Percentiles rank a stretch among this genome's conserved stretches.
Evolutionary conservation across 2,329 filamentous ascomycete species (phyloP).

Genomic region (Pyrenophora graminea): DNA sequence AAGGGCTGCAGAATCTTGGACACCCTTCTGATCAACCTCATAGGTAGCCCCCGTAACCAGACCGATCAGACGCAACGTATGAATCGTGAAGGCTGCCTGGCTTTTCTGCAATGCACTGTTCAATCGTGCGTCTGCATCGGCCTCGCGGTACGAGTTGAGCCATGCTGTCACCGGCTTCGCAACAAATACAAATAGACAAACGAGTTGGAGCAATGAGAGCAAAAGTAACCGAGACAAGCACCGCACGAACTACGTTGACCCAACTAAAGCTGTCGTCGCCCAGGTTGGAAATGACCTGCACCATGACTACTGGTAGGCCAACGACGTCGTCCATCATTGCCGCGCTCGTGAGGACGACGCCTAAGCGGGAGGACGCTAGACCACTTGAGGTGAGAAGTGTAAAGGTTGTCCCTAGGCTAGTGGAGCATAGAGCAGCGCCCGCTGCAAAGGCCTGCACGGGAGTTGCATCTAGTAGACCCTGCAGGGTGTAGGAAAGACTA

Average conservation of each 20-base stretch:
- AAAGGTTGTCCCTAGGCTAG: slow-evolving; percentile 73
- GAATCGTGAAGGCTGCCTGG: slow-evolving; percentile 51
- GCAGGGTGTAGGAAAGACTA: slow-evolving; percentile 66
- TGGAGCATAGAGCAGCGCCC: slow-evolving; percentile 74
- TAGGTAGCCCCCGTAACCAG: slow-evolving; percentile 59
- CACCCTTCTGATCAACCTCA: slow-evolving; percentile 20
- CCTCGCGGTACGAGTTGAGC: slow-evolving; percentile 41
- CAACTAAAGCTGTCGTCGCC: slow-evolving; percentile 50
- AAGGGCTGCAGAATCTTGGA: slow-evolving; percentile 67
- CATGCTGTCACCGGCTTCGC: slow-evolving; percentile 49
- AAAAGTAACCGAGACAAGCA: slow-evolving; percentile 60
- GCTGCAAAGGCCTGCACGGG: slow-evolving; percentile 70
- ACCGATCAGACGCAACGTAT: slow-evolving; percentile 57
- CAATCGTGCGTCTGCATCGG: slow-evolving; percentile 22
- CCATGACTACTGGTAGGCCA: slow-evolving; percentile 68
- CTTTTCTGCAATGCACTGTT: slow-evolving; percentile 30
- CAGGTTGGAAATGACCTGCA: slow-evolving; percentile 72
- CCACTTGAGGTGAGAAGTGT: slow-evolving; percentile 66
- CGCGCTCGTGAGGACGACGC: slow-evolving; percentile 68
- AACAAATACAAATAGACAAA: slow-evolving; percentile 52
- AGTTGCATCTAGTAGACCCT: slow-evolving; percentile 55
- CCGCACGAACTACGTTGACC: slow-evolving; percentile 54
- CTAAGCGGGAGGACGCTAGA: slow-evolving; percentile 60
- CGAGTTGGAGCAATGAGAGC: slow-evolving; percentile 53
- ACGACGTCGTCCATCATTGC: slow-evolving; percentile 84